Evolutionary conservation across 257 asterid species (phyloP).

Genomic region (Solanum arcanum): DNA sequence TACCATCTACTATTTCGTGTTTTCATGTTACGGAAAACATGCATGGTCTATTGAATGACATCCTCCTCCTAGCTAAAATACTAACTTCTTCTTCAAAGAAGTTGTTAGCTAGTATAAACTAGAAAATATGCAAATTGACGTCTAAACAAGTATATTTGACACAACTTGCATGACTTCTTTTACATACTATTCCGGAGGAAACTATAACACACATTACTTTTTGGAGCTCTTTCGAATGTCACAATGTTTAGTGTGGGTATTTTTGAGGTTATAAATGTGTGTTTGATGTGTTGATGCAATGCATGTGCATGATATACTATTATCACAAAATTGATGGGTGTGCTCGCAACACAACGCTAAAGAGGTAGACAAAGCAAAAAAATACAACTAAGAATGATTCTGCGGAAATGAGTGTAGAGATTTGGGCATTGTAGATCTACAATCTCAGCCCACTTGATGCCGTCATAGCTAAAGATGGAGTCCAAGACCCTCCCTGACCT

Average conservation of each 20-base stretch:
- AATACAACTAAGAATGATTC: not conserved
- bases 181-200: not conserved
- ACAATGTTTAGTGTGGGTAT: not conserved
- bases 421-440: not conserved
- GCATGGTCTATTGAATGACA: not conserved
- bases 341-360: not conserved
- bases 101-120: not conserved
- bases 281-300: not conserved
- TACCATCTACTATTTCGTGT: not conserved
- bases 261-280: not conserved
- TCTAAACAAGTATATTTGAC: not conserved
- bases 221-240: not conserved
- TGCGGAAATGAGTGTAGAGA: not conserved
- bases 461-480: not conserved
- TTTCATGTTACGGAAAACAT: not conserved
- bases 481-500: not conserved
- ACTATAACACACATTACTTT: not conserved
- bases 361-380: not conserved
- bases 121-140: not conserved
- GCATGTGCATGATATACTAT: not conserved
- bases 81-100: not conserved
- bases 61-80: not conserved
- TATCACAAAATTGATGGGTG: not conserved
- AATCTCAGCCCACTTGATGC: not conserved
- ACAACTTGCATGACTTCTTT: not conserved